Evolutionary conservation across 352 stramenopile genomes (phyloP), one percentile per base, ranked within the genome.

Genomic region (Phytophthora lateralis): DNA sequence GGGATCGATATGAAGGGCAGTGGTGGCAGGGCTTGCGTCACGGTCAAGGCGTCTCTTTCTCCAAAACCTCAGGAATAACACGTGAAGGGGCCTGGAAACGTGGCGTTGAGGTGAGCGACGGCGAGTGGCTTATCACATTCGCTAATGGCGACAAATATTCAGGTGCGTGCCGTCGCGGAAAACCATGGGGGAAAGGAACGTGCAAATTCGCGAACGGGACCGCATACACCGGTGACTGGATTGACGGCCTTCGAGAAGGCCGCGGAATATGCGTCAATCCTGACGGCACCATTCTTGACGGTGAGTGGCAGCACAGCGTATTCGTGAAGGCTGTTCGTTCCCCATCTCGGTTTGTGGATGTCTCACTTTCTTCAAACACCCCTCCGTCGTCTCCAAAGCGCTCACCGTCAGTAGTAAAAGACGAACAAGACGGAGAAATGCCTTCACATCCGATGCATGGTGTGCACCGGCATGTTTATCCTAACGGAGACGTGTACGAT

Each of bases 121-220:
- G 78, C 14, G 71, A 80, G 15, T 93, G 84, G 84, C 80, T 91
- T 29, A 73, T 93, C 7, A 57, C 71, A 15, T 93, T 89, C 29
- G 57, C 69, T 12, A 93, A 89, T 37, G 77, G 77, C n/a, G 84
- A 93, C 63, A 93, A 93, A 55, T 91, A 85, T 69, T 84, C 76
- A 15, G 84, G 84, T 15, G 59, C 73, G 12, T 88, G 80, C 27
- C 76, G 73, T 14, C 76, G 77, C n/a, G 80, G 82, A 0, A 69
- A 76, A 8, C 78, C 84, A 21, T 90, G 80, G 80, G 84, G 84
- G 9, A 70, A 87, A 54, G 96, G 96, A 1, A 90, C 89, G 0
- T 96, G 92, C 50, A 94, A 96, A 51, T 97, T 97, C 27, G 70
- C 83, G 20, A 96, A 96, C 48, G 93, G 93, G 9, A 85, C 93